Evolutionary conservation across 2,329 filamentous ascomycete species (phyloP).

Genomic region (Trichophaea hybrida): DNA sequence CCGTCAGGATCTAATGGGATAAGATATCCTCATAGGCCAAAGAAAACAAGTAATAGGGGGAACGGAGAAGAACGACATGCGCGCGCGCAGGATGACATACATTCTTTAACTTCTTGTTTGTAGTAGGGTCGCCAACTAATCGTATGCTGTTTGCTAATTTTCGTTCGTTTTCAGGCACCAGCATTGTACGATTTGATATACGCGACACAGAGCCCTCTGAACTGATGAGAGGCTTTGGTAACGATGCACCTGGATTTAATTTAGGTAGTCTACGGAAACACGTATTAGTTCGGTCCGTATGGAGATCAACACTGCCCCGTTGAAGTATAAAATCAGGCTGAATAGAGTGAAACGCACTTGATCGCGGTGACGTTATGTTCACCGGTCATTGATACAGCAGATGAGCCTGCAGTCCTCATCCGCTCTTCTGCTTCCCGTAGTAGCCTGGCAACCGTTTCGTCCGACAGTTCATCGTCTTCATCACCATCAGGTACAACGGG

Average conservation of each 20-base stretch:
- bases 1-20: conserved; percentile 23
- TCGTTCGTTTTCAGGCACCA: conserved; percentile 20
- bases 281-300: conserved; percentile 10
- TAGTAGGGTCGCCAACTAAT: conserved; percentile 9
- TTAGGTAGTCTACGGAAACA: conserved; percentile 23
- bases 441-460: conserved; percentile 32
- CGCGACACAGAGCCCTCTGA: conserved; percentile 17
- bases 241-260: conserved; percentile 20
- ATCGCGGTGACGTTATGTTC: conserved; percentile 1
- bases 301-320: conserved; percentile 9
- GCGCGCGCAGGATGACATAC: neutral
- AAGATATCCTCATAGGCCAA: conserved; percentile 24
- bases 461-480: conserved; percentile 26
- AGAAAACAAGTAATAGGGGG: neutral
- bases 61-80: neutral
- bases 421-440: conserved; percentile 33
- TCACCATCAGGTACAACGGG: conserved; percentile 3
- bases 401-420: conserved; percentile 26
- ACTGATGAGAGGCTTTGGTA: conserved; percentile 22
- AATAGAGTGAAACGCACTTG: conserved; percentile 13
- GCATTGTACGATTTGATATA: conserved; percentile 21
- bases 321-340: conserved; percentile 10
- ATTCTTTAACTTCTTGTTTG: conserved; percentile 3
- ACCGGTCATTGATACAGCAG: conserved; percentile 32
- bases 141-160: conserved; percentile 9